A percentile compares a stretch with the other conserved stretches of the same genome.
phyloP scores from a whole-genome alignment of 2,329 filamentous ascomycete species.

The Amauroascus niger region DNA sequence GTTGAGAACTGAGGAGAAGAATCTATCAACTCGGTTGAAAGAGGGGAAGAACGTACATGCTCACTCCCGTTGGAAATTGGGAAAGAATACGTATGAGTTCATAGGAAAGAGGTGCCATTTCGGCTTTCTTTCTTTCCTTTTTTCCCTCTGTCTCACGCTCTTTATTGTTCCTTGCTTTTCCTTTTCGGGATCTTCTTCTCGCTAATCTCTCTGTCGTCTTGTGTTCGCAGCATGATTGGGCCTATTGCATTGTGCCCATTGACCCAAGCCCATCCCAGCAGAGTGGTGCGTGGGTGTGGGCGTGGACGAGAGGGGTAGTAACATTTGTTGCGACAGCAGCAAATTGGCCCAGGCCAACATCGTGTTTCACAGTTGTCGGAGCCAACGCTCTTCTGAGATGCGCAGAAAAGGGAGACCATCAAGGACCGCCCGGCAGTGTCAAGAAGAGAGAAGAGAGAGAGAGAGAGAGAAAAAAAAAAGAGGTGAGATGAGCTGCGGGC shows the following conservation, averaged over 20 bases:
- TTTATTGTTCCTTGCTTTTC: neutral
- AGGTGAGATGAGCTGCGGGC: no score
- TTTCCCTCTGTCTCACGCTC: neutral
- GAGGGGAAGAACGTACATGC: neutral
- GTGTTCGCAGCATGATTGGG: neutral
- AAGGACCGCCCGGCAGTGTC: no score
- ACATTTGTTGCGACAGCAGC: neutral
- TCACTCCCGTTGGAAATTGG: neutral
- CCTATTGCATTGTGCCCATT: neutral
- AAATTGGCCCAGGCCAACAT: constrained; percentile 5
- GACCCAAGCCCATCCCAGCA: constrained; percentile 2
- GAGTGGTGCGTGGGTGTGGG: neutral
- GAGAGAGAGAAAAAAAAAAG: no score
- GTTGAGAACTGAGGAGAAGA: neutral
- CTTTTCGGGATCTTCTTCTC: no score
- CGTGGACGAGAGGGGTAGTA: neutral
- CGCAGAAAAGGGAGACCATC: neutral
- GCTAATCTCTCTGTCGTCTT: neutral
- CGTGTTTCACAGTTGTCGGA: constrained; percentile 11
- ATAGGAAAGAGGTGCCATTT: no score
- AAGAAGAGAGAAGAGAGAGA: no score
- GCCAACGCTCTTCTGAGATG: neutral
- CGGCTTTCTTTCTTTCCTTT: neutral
- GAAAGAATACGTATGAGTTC: neutral
- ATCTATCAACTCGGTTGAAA: neutral